These are phyloP conservation scores for Lachnellula subtilissima DNA, from an alignment of 2,329 filamentous ascomycete species.

Conservation along the genomic window DNA sequence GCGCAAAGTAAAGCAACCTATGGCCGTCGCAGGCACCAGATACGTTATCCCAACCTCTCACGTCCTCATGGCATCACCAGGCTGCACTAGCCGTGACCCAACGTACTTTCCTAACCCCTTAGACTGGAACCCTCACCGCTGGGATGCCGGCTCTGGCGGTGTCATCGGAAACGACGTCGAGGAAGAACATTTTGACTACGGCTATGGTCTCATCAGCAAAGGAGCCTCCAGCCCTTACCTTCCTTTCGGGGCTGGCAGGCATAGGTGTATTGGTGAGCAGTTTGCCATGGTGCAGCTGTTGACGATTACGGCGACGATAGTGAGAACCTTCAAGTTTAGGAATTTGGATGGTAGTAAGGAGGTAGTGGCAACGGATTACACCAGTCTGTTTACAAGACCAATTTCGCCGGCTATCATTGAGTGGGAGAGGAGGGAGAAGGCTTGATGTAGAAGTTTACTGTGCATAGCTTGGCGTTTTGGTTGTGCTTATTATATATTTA, in stretches of 20 bases:
- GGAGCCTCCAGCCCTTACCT: slow-evolving; percentile 85
- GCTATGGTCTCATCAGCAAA: slow-evolving; percentile 89
- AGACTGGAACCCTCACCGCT: slow-evolving; percentile 86
- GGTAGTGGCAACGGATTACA: slow-evolving; percentile 64
- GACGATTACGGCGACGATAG: slow-evolving; percentile 73
- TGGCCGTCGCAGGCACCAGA: slow-evolving; percentile 76
- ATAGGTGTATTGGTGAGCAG: slow-evolving; percentile 94
- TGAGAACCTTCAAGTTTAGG: slow-evolving; percentile 74
- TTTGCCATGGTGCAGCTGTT: slow-evolving; percentile 92
- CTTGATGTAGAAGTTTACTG: slow-evolving; percentile 9
- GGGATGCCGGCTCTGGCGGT: slow-evolving; percentile 63
- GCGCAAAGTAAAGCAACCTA: slow-evolving; percentile 83
- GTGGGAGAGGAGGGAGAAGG: slow-evolving; percentile 65
- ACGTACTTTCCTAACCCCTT: slow-evolving; percentile 78
- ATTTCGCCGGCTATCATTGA: slow-evolving; percentile 65
- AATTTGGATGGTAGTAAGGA: slow-evolving; percentile 67
- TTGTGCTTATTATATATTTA: slow-evolving; percentile 17
- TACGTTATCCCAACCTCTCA: slow-evolving; percentile 78
- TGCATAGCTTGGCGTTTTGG: slow-evolving; percentile 23
- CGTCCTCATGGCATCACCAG: slow-evolving; percentile 78
- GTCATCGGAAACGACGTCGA: slow-evolving; percentile 49
- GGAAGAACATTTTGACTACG: slow-evolving; percentile 83
- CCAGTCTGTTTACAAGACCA: slow-evolving; percentile 69
- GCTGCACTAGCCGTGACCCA: slow-evolving; percentile 68
- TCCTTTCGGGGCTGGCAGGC: slow-evolving; percentile 87